These are phyloP conservation scores for Amniculicola lignicola DNA, from an alignment of 495 filamentous ascomycete genomes.

Conservation along the genomic window DNA sequence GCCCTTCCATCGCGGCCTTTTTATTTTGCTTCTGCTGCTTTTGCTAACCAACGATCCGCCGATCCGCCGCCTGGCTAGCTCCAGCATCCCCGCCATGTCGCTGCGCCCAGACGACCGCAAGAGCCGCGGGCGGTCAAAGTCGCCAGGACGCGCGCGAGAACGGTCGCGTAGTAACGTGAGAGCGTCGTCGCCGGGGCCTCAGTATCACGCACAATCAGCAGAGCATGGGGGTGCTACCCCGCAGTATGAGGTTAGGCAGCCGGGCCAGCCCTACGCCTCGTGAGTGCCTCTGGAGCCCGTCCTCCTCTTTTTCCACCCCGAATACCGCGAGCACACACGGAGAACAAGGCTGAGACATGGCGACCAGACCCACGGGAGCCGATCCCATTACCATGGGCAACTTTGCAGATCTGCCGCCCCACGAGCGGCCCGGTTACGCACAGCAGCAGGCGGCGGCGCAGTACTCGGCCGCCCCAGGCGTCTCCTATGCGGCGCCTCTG, in stretches of 20 bases:
- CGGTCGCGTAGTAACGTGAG: constrained; percentile 33
- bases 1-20: not conserved
- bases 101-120: constrained; percentile 30
- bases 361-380: constrained; percentile 19
- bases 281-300: constrained; percentile 4
- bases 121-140: constrained; percentile 35
- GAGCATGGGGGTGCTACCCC: constrained; percentile 19
- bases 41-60: not conserved
- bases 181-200: constrained; percentile 31
- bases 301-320: not conserved
- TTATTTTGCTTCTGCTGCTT: not conserved
- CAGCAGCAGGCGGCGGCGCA: constrained; percentile 29
- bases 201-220: constrained; percentile 24
- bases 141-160: constrained; percentile 24
- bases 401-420: constrained; percentile 39
- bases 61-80: not conserved
- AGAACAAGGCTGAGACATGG: constrained; percentile 19
- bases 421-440: constrained; percentile 39
- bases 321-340: not conserved
- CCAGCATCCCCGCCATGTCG: constrained; percentile 20
- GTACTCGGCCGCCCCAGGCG: not conserved
- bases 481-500: not conserved
- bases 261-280: constrained; percentile 19
- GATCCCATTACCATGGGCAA: constrained; percentile 38
- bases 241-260: constrained; percentile 35